These are phyloP conservation scores for Apiospora aurea DNA, from an alignment of 2,329 filamentous ascomycete species.

Conservation along the genomic window DNA sequence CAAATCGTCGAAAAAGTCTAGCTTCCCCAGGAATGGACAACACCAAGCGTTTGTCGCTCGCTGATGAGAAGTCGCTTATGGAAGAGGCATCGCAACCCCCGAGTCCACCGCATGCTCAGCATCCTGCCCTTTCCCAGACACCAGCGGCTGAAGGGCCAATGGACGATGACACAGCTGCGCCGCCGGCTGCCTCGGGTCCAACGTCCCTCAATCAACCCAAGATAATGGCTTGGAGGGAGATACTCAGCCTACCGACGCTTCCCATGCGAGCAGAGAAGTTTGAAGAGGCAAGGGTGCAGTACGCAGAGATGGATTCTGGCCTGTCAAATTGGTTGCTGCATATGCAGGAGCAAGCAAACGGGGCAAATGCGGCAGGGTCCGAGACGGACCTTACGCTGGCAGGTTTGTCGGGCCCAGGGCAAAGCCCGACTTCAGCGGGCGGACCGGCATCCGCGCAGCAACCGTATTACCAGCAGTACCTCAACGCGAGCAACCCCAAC, in stretches of 20 bases:
- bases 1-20: slow-evolving; percentile 40
- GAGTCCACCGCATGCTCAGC: slow-evolving; percentile 48
- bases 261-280: slow-evolving; percentile 77
- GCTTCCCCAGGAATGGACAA: slow-evolving; percentile 28
- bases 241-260: slow-evolving; percentile 71
- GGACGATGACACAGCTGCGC: background rate
- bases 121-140: slow-evolving; percentile 40
- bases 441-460: slow-evolving; percentile 44
- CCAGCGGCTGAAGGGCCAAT: slow-evolving; percentile 16
- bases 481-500: slow-evolving; percentile 54
- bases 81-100: slow-evolving; percentile 45
- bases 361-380: slow-evolving; percentile 43
- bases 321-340: slow-evolving; percentile 64
- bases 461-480: slow-evolving; percentile 64
- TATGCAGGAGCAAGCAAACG: slow-evolving; percentile 56
- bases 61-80: slow-evolving; percentile 53
- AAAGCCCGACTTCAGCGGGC: slow-evolving; percentile 26
- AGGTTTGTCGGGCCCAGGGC: background rate
- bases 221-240: slow-evolving; percentile 74
- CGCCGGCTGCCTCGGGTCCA: background rate
- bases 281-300: slow-evolving; percentile 73
- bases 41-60: slow-evolving; percentile 45
- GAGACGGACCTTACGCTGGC: slow-evolving; percentile 32
- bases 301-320: slow-evolving; percentile 76
- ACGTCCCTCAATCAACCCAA: slow-evolving; percentile 38